phyloP scores from a whole-genome alignment of 805 yeast species.

The Nakazawaea wickerhamii region DNA sequence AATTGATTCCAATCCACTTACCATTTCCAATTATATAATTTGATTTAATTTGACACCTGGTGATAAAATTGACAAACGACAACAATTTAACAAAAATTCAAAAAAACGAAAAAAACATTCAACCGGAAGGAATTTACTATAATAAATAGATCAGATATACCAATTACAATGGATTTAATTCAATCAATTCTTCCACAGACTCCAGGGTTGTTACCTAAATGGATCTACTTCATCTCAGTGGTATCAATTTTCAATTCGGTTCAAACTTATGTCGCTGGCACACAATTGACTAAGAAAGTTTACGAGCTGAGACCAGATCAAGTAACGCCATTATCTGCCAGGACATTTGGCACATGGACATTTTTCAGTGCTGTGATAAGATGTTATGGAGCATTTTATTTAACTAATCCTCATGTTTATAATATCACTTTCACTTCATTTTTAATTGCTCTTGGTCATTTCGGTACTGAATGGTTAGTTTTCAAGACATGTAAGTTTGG shows the following conservation, averaged over 20 bases:
- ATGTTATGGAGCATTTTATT: conserved; percentile 78
- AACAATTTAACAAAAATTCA: too few species aligned
- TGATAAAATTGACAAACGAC: too few species aligned
- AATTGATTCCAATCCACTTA: background rate
- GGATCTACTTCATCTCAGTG: conserved; percentile 63
- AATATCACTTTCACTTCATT: conserved; percentile 77
- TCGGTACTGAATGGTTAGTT: conserved; percentile 74
- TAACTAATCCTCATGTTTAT: conserved; percentile 64
- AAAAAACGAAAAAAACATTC: too few species aligned
- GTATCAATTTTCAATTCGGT: conserved; percentile 90
- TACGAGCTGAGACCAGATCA: conserved; percentile 60
- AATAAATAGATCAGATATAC: too few species aligned
- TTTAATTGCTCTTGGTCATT: conserved; percentile 78
- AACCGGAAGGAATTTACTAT: background rate
- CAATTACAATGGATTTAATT: conserved; percentile 1
- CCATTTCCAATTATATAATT: conserved; percentile 1
- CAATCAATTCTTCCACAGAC: conserved; percentile 30
- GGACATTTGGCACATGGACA: conserved; percentile 99
- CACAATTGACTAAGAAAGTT: conserved; percentile 71
- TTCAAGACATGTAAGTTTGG: conserved; percentile 80
- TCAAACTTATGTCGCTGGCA: conserved; percentile 77
- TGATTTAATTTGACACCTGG: too few species aligned
- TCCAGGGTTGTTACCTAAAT: conserved; percentile 65
- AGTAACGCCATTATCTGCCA: conserved; percentile 66
- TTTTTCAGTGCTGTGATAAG: conserved; percentile 79